A percentile compares a stretch with the other conserved stretches of the same genome.
Conservation (phyloP, 2,329 filamentous ascomycete species). For the Geosmithia morbida region DNA sequence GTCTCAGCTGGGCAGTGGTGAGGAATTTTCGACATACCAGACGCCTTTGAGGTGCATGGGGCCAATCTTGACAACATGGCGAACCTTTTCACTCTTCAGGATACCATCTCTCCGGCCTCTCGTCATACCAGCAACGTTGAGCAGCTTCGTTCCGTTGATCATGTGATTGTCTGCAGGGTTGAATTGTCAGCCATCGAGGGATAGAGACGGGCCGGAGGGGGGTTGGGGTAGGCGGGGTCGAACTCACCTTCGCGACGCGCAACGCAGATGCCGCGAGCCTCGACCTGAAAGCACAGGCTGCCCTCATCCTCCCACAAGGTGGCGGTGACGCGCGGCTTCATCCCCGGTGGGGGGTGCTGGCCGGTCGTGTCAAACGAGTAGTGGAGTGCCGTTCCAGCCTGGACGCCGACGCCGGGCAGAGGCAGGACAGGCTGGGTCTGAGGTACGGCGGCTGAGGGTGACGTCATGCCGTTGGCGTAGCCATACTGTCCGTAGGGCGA, state of each 20-base stretch:
- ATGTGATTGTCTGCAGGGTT: slow-evolving; percentile 72
- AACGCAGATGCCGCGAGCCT: slow-evolving; percentile 91
- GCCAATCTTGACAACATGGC: slow-evolving; percentile 96
- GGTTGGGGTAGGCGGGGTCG: neutral
- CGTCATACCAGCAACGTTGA: slow-evolving; percentile 98
- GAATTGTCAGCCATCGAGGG: neutral
- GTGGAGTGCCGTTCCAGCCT: slow-evolving; percentile 34
- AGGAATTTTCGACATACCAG: slow-evolving; percentile 46
- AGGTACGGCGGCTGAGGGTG: slow-evolving; percentile 60
- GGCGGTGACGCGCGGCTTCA: slow-evolving; percentile 92
- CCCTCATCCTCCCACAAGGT: slow-evolving; percentile 98
- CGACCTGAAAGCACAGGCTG: slow-evolving; percentile 93
- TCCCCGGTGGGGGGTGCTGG: slow-evolving; percentile 79
- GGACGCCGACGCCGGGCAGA: slow-evolving; percentile 43
- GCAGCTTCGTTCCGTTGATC: slow-evolving; percentile 95
- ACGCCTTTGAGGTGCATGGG: slow-evolving; percentile 98
- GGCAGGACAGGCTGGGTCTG: slow-evolving; percentile 48
- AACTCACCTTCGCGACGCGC: slow-evolving; percentile 79
- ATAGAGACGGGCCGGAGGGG: slow-evolving; percentile 2
- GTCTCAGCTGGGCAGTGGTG: neutral
- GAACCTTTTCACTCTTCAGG: slow-evolving; percentile 90
- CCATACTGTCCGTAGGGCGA: slow-evolving; percentile 57
- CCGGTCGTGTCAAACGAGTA: slow-evolving; percentile 74
- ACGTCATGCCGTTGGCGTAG: slow-evolving; percentile 65
- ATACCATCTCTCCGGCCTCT: slow-evolving; percentile 90